These are phyloP conservation scores for Yarrowia keelungensis DNA, from an alignment of 805 yeast genomes.

Conservation along the genomic window DNA sequence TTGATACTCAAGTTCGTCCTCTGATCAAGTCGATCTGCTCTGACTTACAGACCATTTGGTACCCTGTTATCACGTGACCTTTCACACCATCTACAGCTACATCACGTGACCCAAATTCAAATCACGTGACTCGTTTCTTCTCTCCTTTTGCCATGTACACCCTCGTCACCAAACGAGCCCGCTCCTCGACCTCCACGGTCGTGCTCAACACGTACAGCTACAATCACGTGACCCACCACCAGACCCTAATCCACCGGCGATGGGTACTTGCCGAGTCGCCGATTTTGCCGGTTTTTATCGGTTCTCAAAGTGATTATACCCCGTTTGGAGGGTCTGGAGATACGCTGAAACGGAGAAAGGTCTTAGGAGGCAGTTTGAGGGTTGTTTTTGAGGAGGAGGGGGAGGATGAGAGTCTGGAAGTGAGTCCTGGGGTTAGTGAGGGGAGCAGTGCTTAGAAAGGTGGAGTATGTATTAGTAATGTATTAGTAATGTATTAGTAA, in stretches of 20 bases:
- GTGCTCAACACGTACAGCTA: constrained; percentile 6
- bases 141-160: constrained; percentile 13
- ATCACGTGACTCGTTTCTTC: background rate
- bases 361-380: background rate
- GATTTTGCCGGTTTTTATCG: background rate
- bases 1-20: too few species aligned
- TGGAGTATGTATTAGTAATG: too few species aligned
- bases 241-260: constrained; percentile 8
- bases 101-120: too few species aligned
- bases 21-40: too few species aligned
- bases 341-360: background rate
- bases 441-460: too few species aligned
- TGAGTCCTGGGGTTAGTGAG: background rate
- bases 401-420: background rate
- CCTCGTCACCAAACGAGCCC: constrained; percentile 15
- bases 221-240: constrained; percentile 5
- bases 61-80: too few species aligned
- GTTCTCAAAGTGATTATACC: background rate
- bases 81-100: too few species aligned
- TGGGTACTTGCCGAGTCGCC: constrained; percentile 10
- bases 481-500: too few species aligned
- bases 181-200: background rate
- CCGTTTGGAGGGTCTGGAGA: constrained; percentile 28
- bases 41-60: too few species aligned
- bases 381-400: background rate